Base-by-base conservation (phyloP, 164 flowering plant species). In the Saururus chinensis region DNA sequence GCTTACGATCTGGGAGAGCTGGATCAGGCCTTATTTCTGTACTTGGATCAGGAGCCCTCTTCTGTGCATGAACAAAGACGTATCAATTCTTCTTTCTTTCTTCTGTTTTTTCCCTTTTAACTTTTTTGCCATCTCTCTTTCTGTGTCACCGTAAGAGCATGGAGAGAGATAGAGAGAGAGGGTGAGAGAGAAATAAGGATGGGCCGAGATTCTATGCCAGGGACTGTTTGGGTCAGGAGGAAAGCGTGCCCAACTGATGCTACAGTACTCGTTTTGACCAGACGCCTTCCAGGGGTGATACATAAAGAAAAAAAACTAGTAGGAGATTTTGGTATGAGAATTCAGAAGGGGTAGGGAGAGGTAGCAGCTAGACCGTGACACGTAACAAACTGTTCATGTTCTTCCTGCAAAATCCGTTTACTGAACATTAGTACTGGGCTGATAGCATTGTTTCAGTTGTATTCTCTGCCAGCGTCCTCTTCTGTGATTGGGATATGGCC, bases 1-100 rank as follows among this genome's bases (percentile, higher is more conserved):
- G 84, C 88, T 57, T 87, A 87, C 76, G 96, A 92, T 63, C 76
- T 91, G 73, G 98, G 92, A 8, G 99, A 95, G 62, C 67, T 95
- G n/a, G 98, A 95, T 78, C 93, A 86, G 79, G 96, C 99, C 9
- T 81, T 95, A 54, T 87, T 87, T 60, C 85, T 91, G 22, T 91
- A 95, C 65, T 81, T 91, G 13, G 96, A 95, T 53, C 92, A 89
- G 60, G 80, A 82, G 57, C 77, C 77, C 13, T 66, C 87, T 16
- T 35, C 74, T 42, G 63, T 66, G 65, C 83, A 80, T 60, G 83
- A 85, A 12, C 88, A 81, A 74, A 81, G 79, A 72, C 89, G 91
- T 85, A 58, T 53, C n/a, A 1, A 10, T 23, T 26, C 37, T 30
- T 40, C 56, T 57, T 22, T 17, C 14, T 40, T 25, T 55, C 22